Conservation (phyloP, 1,284 basidiomycete genomes). For the Microbotryomycetes sp. region DNA sequence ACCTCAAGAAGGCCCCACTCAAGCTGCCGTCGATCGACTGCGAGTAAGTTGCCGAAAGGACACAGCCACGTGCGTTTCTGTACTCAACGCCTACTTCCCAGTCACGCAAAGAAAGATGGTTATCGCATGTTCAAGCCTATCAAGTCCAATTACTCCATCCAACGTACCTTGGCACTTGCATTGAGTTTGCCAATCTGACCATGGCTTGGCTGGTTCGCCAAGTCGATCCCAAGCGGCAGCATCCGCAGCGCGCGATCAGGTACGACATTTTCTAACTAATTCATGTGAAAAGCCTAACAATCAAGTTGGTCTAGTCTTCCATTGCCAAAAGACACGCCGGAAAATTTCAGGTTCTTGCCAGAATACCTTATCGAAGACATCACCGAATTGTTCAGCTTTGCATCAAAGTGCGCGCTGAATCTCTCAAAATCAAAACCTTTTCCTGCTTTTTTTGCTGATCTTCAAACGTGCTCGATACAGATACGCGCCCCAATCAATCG, state of each 20-base stretch:
- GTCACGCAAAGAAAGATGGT: slow-evolving; percentile 56
- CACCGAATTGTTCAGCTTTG: slow-evolving; percentile 78
- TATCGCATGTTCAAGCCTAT: slow-evolving; percentile 65
- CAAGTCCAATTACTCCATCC: slow-evolving; percentile 82
- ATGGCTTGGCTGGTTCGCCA: slow-evolving; percentile 91
- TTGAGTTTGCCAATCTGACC: slow-evolving; percentile 79
- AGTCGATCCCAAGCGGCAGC: slow-evolving; percentile 73
- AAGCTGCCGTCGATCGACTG: slow-evolving; percentile 38
- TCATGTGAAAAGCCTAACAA: not conserved
- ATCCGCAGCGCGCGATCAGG: slow-evolving; percentile 64
- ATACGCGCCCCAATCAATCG: slow-evolving; percentile 68
- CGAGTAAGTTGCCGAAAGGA: slow-evolving; percentile 29
- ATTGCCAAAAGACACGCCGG: slow-evolving; percentile 74
- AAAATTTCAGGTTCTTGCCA: slow-evolving; percentile 78
- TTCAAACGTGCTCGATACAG: slow-evolving; percentile 43
- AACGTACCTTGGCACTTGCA: slow-evolving; percentile 67
- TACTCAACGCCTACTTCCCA: too few relatives aligned
- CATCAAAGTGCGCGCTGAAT: slow-evolving; percentile 54
- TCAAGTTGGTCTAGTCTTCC: slow-evolving; percentile 55
- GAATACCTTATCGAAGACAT: slow-evolving; percentile 95
- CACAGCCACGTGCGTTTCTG: slow-evolving; percentile 34
- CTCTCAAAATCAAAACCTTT: slow-evolving; percentile 6
- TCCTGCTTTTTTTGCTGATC: not conserved
- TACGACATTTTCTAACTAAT: slow-evolving; percentile 43
- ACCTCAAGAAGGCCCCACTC: slow-evolving; percentile 41